Conservation (phyloP, 1,139 yeast genomes). For the Pichia sp. region DNA sequence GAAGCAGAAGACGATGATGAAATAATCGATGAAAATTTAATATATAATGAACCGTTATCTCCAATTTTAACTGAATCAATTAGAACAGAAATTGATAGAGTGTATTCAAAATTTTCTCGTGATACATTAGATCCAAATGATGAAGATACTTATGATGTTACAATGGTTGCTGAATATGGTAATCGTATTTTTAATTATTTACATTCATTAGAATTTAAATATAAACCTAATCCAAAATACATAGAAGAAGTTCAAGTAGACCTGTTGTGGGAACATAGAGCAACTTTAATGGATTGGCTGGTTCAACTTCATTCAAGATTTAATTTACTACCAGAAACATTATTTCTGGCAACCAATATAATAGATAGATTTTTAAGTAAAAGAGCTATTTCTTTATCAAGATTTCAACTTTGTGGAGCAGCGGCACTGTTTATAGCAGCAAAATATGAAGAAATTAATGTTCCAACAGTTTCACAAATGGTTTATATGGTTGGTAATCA, state of each 20-base stretch:
- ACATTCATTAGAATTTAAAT: constrained; percentile 66
- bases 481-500: constrained; percentile 94
- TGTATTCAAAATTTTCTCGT: constrained; percentile 45
- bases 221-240: constrained; percentile 75
- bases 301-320: constrained; percentile 90
- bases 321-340: constrained; percentile 84
- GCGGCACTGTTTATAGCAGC: constrained; percentile 93
- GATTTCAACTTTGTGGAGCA: constrained; percentile 92
- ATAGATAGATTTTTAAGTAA: constrained; percentile 80
- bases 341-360: constrained; percentile 79
- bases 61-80: constrained; percentile 46
- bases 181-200: constrained; percentile 84
- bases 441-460: constrained; percentile 92
- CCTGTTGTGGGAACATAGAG: constrained; percentile 84
- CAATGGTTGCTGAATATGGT: constrained; percentile 95
- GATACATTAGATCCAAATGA: constrained; percentile 66
- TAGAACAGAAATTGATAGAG: constrained; percentile 43
- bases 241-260: constrained; percentile 77
- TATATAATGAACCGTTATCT: constrained; percentile 32
- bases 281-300: constrained; percentile 87
- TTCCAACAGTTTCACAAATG: constrained; percentile 90
- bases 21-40: constrained; percentile 25
- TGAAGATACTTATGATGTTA: constrained; percentile 85
- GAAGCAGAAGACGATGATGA: constrained; percentile 12
- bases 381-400: constrained; percentile 69